Evolutionary conservation across 768 basidiomycete genomes (phyloP), one percentile per base, ranked within the genome.

Genomic region (Russula sp.): DNA sequence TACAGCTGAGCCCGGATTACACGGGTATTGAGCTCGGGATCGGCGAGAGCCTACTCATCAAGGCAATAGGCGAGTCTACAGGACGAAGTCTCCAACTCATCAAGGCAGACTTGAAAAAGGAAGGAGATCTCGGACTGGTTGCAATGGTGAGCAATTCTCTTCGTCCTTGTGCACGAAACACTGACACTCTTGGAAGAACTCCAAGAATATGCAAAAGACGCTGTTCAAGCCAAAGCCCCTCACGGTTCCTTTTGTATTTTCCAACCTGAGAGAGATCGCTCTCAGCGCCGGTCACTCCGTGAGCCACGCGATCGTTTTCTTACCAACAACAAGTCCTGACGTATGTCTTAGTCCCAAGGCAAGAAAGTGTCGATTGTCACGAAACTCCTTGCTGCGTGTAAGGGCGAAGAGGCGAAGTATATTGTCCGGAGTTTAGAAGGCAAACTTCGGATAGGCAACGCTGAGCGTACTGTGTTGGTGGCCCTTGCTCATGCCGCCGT

Each of bases 301-400:
- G 59, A 70, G 82, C 8, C 34, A 44, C 47, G 20, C n/a, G 37
- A 47, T 27, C 44, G 27, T 16, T 52, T 57, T 9, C 55, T 31
- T 57, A 52, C 32, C 31, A 4, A 10, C 2, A 6, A 16, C 3
- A 51, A 44, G 20, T 10, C 37, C 57, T 34, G n/a, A 62, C 39
- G 27, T 5, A 6, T 20, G 11, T 54, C 27, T 60, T 65, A 97
- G 91, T 95, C 95, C 0, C 95, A 98, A 84, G 82, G 82, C 50
- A 94, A 93, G 77, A 99, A 99, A 72, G 93, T 97, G 11, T 88
- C 88, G 0, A 90, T 96, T 64, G 94, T 99, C 71, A 96, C 93
- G 45, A 92, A 94, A 71, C 81, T 99, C 2, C 80, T 99, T 3
- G 94, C 95, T 3, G 87, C 93, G 1, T 98, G 95, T 72, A 88